phyloP scores from a whole-genome alignment of 768 basidiomycete genomes.

The Leccinum sublutescens region DNA sequence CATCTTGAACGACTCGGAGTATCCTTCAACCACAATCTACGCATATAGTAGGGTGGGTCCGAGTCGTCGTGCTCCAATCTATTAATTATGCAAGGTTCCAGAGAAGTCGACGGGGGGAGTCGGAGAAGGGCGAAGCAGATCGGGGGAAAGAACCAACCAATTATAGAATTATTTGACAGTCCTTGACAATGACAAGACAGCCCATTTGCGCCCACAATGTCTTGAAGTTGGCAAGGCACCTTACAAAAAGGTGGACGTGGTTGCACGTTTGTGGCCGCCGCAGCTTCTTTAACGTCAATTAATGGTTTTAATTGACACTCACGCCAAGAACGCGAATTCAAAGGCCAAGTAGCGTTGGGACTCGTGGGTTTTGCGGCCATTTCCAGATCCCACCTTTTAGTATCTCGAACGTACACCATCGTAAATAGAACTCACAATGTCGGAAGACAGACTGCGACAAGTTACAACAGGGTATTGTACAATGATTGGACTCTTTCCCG shows the following conservation, averaged over 20 bases:
- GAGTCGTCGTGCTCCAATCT: background rate
- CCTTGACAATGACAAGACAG: background rate
- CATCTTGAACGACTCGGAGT: too few relatives aligned
- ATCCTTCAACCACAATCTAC: background rate
- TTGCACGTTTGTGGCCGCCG: too few relatives aligned
- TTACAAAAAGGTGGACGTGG: background rate
- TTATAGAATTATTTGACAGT: background rate
- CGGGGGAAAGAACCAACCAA: background rate
- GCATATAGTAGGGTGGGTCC: background rate
- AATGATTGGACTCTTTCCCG: background rate
- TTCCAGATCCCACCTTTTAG: too few relatives aligned
- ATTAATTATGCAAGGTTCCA: background rate
- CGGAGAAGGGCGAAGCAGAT: background rate
- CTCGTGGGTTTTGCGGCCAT: too few relatives aligned
- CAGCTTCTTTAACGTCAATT: too few relatives aligned
- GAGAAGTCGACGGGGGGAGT: background rate
- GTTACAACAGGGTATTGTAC: background rate
- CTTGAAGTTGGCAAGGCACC: background rate
- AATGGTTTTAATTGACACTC: too few relatives aligned
- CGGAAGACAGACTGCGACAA: too few relatives aligned
- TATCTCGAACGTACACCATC: too few relatives aligned
- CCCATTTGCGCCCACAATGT: background rate
- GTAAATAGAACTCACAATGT: too few relatives aligned
- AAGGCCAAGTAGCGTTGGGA: too few relatives aligned
- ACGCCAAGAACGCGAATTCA: too few relatives aligned